phyloP scores from a whole-genome alignment of 2,329 filamentous ascomycete species.

The Botrytis deweyae region DNA sequence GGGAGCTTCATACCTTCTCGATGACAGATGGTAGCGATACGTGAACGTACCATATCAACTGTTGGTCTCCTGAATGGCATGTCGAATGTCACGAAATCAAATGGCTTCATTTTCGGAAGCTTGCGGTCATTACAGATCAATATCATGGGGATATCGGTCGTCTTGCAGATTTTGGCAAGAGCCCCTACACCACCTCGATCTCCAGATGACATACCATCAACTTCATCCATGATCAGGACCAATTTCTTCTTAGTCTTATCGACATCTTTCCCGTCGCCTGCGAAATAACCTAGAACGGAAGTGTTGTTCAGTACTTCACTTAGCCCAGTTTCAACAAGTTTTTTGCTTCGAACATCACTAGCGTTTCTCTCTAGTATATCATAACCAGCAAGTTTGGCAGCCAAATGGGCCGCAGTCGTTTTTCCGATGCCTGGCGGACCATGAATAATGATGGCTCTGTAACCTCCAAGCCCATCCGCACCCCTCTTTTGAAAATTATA shows the following conservation, averaged over 20 bases:
- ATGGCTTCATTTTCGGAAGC: constrained; percentile 96
- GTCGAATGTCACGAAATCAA: constrained; percentile 82
- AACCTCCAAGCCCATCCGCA: constrained; percentile 77
- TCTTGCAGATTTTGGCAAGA: constrained; percentile 90
- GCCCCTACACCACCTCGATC: constrained; percentile 95
- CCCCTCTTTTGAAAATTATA: constrained; percentile 80
- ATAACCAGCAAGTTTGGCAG: constrained; percentile 88
- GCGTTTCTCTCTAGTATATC: constrained; percentile 95
- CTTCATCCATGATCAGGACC: constrained; percentile 97
- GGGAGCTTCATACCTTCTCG: constrained; percentile 87
- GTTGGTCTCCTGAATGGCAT: constrained; percentile 86
- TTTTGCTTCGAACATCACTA: constrained; percentile 94
- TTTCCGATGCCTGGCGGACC: constrained; percentile 97
- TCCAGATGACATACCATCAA: constrained; percentile 97
- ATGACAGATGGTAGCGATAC: constrained; percentile 93
- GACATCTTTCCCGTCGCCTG: constrained; percentile 76
- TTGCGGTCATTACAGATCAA: constrained; percentile 96
- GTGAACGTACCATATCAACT: constrained; percentile 83
- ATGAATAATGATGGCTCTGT: constrained; percentile 90
- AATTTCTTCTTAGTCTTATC: constrained; percentile 86
- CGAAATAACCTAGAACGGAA: constrained; percentile 87
- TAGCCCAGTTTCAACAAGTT: constrained; percentile 85
- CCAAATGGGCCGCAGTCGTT: constrained; percentile 92
- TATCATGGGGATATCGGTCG: constrained; percentile 91
- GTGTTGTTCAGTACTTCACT: constrained; percentile 90